Evolutionary conservation across 2,329 filamentous ascomycete genomes (phyloP).

Genomic region (Sarocladiaceae sp.): DNA sequence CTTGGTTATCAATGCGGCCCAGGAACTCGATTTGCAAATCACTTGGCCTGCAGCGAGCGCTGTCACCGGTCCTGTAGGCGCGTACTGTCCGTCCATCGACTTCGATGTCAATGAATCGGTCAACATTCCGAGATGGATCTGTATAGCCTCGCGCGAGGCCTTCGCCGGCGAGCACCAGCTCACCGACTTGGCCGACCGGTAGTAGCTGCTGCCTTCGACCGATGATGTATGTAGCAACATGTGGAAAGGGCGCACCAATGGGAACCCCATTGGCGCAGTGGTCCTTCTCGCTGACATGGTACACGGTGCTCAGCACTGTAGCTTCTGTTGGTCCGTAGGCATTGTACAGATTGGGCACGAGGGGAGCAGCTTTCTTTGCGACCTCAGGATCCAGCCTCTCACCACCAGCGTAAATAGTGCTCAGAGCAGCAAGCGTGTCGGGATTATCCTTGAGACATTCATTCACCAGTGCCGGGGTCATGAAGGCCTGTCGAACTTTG

Average conservation of each 20-base stretch:
- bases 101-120: conserved; percentile 15
- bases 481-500: conserved; percentile 25
- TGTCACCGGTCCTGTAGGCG: conserved; percentile 23
- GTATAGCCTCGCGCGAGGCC: conserved; percentile 15
- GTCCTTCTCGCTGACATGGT: conserved; percentile 10
- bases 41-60: conserved; percentile 15
- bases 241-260: conserved; percentile 14
- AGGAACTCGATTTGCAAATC: conserved; percentile 22
- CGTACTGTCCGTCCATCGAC: conserved; percentile 8
- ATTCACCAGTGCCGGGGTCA: conserved; percentile 13
- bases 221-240: conserved; percentile 14
- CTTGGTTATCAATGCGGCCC: conserved; percentile 20
- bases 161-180: conserved; percentile 15
- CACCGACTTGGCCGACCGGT: conserved; percentile 14
- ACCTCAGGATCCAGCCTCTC: conserved; percentile 16
- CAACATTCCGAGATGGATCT: conserved; percentile 9
- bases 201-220: conserved; percentile 12
- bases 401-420: conserved; percentile 28
- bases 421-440: conserved; percentile 24
- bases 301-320: conserved; percentile 14
- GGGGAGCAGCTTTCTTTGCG: neutral
- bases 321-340: conserved; percentile 18
- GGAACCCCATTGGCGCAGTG: conserved; percentile 12
- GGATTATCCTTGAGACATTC: conserved; percentile 23
- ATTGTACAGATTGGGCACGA: conserved; percentile 7